These are phyloP conservation scores for Bretschneidera sinensis DNA, from an alignment of 345 rosid genomes.

Conservation along the genomic window DNA sequence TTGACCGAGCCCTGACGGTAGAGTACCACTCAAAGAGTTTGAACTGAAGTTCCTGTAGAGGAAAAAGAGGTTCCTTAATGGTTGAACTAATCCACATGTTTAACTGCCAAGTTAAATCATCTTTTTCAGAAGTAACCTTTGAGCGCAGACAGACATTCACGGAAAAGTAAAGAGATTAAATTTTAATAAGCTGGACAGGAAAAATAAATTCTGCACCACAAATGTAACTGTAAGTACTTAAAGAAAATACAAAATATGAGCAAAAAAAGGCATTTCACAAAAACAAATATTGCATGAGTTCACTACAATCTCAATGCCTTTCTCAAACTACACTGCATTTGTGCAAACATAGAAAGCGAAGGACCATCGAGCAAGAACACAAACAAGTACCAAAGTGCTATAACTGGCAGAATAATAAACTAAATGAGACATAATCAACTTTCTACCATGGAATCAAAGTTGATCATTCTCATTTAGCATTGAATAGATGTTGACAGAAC, in stretches of 20 bases:
- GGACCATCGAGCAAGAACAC: background rate
- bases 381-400: background rate
- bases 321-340: background rate
- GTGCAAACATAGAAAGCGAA: background rate
- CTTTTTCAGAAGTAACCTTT: no score
- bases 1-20: constrained; percentile 80
- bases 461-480: background rate
- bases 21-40: constrained; percentile 62
- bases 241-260: background rate
- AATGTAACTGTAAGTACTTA: no score
- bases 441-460: no score
- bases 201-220: background rate
- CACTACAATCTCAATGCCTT: background rate
- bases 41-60: constrained; percentile 77
- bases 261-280: background rate
- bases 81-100: no score
- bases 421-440: background rate
- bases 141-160: no score
- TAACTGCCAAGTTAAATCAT: background rate
- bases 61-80: no score
- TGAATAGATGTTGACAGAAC: background rate
- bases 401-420: background rate
- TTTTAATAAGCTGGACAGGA: no score
- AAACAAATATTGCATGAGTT: no score
- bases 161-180: no score